These are phyloP conservation scores for Syzygium malaccense DNA, from an alignment of 441 rosid species.

Conservation along the genomic window DNA sequence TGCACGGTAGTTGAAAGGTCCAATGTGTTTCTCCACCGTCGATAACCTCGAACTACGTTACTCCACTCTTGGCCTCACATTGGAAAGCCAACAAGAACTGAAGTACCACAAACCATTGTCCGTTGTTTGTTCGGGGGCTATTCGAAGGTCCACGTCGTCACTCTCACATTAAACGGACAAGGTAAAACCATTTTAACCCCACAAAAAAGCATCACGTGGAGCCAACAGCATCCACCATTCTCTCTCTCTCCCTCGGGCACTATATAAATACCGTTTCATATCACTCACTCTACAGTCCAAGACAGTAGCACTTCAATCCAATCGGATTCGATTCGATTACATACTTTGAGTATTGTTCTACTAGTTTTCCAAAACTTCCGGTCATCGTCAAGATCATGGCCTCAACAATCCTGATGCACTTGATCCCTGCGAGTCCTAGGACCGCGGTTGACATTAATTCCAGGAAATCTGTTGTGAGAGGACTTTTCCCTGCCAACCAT, in stretches of 20 bases:
- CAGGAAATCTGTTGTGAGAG: constrained; percentile 7
- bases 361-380: background rate
- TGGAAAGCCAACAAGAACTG: background rate
- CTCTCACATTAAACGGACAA: background rate
- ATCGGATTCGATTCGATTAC: background rate
- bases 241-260: background rate
- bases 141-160: background rate
- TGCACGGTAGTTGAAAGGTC: background rate
- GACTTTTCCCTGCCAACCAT: constrained; percentile 2
- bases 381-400: background rate
- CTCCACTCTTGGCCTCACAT: background rate
- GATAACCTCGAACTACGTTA: background rate
- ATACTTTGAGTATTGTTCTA: background rate
- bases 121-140: background rate
- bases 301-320: background rate
- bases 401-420: constrained; percentile 16
- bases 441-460: background rate
- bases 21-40: background rate
- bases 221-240: background rate
- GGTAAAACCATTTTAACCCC: background rate
- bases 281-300: background rate
- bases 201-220: background rate
- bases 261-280: background rate
- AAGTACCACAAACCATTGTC: background rate
- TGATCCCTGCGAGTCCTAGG: constrained; percentile 20